These are phyloP conservation scores for Eutrema japonicum DNA, from an alignment of 345 rosid species.

Conservation along the genomic window DNA sequence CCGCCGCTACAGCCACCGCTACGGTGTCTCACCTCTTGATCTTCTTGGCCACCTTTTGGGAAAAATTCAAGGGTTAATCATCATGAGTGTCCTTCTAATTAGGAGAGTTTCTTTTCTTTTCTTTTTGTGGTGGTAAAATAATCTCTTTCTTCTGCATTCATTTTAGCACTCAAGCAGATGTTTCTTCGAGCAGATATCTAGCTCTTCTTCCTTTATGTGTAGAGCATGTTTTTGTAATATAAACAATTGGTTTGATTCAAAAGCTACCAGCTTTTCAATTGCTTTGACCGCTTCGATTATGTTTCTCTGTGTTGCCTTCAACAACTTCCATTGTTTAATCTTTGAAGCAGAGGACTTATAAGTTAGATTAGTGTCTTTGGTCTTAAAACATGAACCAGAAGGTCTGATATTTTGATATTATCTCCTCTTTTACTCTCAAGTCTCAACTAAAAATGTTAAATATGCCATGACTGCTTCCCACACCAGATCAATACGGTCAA, in stretches of 20 bases:
- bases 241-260: conserved; percentile 16
- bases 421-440: background rate
- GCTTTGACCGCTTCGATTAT: too few relatives aligned
- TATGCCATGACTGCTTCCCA: conserved; percentile 72
- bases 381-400: background rate
- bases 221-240: conserved; percentile 33
- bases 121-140: conserved; percentile 28
- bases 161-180: conserved; percentile 22
- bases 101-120: conserved; percentile 24
- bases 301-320: too few relatives aligned
- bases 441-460: background rate
- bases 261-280: background rate
- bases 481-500: conserved; percentile 80
- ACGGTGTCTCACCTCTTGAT: conserved; percentile 51
- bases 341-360: background rate
- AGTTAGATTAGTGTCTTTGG: background rate
- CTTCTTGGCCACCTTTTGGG: conserved; percentile 67
- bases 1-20: too few relatives aligned
- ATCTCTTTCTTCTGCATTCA: conserved; percentile 29
- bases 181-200: background rate
- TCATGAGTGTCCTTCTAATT: conserved; percentile 8
- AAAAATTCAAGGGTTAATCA: conserved; percentile 36
- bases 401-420: background rate
- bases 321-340: background rate
- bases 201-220: conserved; percentile 15